A percentile compares a stretch with the other conserved stretches of the same genome.
These are phyloP conservation scores for Debaryomyces castellii DNA, from an alignment of 805 yeast genomes.

Conservation along the genomic window DNA sequence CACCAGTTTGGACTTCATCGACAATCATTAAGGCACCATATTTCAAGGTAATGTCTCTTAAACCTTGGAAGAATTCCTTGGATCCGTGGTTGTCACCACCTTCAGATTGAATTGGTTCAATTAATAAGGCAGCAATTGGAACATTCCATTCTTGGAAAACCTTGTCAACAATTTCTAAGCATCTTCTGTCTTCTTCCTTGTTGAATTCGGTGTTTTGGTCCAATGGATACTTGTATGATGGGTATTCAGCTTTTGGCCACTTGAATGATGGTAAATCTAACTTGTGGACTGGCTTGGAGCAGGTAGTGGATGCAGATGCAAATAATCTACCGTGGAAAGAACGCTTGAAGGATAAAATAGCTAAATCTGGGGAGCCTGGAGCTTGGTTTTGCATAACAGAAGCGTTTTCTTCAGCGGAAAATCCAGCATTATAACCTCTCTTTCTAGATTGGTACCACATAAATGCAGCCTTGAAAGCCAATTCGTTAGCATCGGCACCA, in stretches of 20 bases:
- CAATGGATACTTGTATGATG: constrained; percentile 80
- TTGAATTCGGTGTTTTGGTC: constrained; percentile 64
- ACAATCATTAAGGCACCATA: constrained; percentile 60
- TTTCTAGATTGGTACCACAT: constrained; percentile 69
- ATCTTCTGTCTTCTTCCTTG: constrained; percentile 75
- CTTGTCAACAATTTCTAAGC: constrained; percentile 73
- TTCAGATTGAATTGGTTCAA: constrained; percentile 69
- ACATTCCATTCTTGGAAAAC: constrained; percentile 63
- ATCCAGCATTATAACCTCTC: constrained; percentile 63
- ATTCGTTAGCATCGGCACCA: constrained; percentile 87
- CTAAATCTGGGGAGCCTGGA: constrained; percentile 88
- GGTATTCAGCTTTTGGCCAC: constrained; percentile 97
- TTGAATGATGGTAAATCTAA: constrained; percentile 88
- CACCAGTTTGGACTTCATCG: constrained; percentile 76
- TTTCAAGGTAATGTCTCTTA: constrained; percentile 59
- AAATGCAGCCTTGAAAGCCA: constrained; percentile 87
- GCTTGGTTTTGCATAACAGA: constrained; percentile 77
- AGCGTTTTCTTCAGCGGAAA: constrained; percentile 65
- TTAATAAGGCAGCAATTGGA: constrained; percentile 66
- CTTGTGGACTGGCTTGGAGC: constrained; percentile 94
- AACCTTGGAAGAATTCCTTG: constrained; percentile 57
- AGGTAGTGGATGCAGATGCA: constrained; percentile 87
- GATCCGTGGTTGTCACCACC: constrained; percentile 78
- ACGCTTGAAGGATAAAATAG: constrained; percentile 80
- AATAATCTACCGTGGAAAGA: constrained; percentile 96